Percentiles rank a stretch among this genome's conserved stretches.
Evolutionary conservation across 108 stramenopile species (phyloP).

Genomic region (Fistulifera pelliculosa): DNA sequence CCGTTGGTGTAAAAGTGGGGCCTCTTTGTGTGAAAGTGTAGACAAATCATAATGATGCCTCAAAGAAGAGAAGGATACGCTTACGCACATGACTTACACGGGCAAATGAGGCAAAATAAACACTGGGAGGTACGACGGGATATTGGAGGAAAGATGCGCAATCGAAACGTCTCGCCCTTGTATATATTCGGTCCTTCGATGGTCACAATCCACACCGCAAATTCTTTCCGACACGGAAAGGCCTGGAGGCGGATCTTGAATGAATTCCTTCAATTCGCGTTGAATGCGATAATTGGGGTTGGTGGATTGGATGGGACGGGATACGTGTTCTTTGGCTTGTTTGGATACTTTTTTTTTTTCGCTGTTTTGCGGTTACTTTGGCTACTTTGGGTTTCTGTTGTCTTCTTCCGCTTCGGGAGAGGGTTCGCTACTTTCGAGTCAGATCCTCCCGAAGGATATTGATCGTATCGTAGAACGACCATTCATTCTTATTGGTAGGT

Average conservation of each 20-base stretch:
- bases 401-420: neutral
- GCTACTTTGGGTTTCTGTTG: conserved; percentile 16
- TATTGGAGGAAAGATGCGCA: conserved; percentile 88
- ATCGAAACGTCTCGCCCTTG: conserved; percentile 88
- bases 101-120: conserved; percentile 78
- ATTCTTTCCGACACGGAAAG: conserved; percentile 81
- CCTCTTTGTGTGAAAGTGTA: conserved; percentile 24
- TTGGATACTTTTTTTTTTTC: conserved; percentile 17
- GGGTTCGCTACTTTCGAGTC: too few relatives aligned
- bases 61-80: neutral
- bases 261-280: conserved; percentile 78
- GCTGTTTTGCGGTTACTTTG: conserved; percentile 14
- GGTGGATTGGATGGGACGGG: conserved; percentile 42
- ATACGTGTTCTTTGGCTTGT: conserved; percentile 50
- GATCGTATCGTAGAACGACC: too few relatives aligned
- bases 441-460: too few relatives aligned
- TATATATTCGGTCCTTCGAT: conserved; percentile 83
- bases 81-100: too few relatives aligned
- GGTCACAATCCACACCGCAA: conserved; percentile 90
- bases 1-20: conserved; percentile 96
- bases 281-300: conserved; percentile 82
- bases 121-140: conserved; percentile 86
- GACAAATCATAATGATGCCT: neutral
- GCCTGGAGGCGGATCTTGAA: conserved; percentile 73
- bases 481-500: too few relatives aligned